These are phyloP conservation scores for Colletotrichum somersetense DNA, from an alignment of 2,329 filamentous ascomycete genomes.

Conservation along the genomic window DNA sequence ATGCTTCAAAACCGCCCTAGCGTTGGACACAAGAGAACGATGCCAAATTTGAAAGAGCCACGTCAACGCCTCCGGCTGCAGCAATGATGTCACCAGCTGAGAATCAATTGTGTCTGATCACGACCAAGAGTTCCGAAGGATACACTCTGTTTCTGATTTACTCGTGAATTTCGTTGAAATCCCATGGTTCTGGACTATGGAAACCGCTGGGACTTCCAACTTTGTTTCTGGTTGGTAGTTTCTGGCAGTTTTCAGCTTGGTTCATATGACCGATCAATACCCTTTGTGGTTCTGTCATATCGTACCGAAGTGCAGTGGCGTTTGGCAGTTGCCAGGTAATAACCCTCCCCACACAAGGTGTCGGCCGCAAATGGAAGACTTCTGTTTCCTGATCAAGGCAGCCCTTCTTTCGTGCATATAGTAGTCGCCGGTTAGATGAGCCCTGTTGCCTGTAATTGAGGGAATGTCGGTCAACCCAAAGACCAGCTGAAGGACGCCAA, in stretches of 20 bases:
- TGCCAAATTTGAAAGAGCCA: constrained; percentile 14
- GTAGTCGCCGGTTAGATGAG: neutral
- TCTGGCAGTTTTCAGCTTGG: neutral
- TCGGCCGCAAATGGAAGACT: neutral
- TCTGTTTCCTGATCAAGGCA: neutral
- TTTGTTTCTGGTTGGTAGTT: neutral
- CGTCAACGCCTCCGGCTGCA: constrained; percentile 14
- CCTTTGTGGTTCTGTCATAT: neutral
- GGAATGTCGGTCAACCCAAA: neutral
- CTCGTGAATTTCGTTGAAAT: neutral
- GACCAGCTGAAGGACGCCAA: neutral
- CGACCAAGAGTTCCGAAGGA: neutral
- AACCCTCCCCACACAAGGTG: neutral
- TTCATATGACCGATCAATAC: neutral
- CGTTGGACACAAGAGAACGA: constrained; percentile 9
- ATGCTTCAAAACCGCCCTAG: constrained; percentile 25
- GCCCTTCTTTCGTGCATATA: neutral
- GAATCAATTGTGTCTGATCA: constrained; percentile 9
- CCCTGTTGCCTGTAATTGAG: neutral
- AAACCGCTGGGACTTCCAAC: neutral
- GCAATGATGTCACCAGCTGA: constrained; percentile 32
- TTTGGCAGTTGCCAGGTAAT: neutral
- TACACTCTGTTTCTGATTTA: neutral
- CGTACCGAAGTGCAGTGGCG: neutral
- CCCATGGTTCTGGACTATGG: neutral